Conservation (phyloP, 352 stramenopile genomes). For the Phytophthora rubi region DNA sequence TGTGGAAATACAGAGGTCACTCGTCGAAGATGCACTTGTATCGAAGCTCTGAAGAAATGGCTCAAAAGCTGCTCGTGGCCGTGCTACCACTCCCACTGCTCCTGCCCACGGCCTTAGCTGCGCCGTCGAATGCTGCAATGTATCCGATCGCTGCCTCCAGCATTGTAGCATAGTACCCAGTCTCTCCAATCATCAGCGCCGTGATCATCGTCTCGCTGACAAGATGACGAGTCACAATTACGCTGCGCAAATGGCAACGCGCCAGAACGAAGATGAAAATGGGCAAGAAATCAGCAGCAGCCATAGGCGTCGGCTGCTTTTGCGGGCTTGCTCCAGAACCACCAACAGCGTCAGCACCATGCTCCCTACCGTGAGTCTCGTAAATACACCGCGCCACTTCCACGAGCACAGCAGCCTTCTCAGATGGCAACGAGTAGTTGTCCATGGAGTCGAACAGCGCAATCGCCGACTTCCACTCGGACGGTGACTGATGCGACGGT, state of each 20-base stretch:
- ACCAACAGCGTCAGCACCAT: slow-evolving; percentile 23
- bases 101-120: slow-evolving; percentile 13
- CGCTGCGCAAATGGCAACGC: slow-evolving; percentile 56
- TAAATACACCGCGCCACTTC: slow-evolving; percentile 79
- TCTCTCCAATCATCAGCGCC: slow-evolving; percentile 77
- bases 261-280: slow-evolving; percentile 83
- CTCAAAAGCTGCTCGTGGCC: slow-evolving; percentile 29
- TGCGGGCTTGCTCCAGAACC: background rate
- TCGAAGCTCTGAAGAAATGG: background rate
- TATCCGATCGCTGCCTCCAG: slow-evolving; percentile 77
- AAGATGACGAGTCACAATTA: slow-evolving; percentile 65
- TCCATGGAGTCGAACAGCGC: slow-evolving; percentile 67
- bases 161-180: slow-evolving; percentile 84
- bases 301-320: slow-evolving; percentile 45
- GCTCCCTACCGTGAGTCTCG: slow-evolving; percentile 61
- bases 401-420: slow-evolving; percentile 71
- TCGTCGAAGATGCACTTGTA: too few species aligned
- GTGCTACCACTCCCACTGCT: slow-evolving; percentile 30
- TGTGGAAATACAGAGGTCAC: too few species aligned
- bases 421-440: slow-evolving; percentile 73
- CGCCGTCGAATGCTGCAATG: slow-evolving; percentile 51
- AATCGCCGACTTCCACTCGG: slow-evolving; percentile 60
- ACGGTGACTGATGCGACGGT: slow-evolving; percentile 50
- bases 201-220: slow-evolving; percentile 85
- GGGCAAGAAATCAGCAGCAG: slow-evolving; percentile 79